Evolutionary conservation across 768 basidiomycete genomes (phyloP).

Genomic region (Tricholoma sp.): DNA sequence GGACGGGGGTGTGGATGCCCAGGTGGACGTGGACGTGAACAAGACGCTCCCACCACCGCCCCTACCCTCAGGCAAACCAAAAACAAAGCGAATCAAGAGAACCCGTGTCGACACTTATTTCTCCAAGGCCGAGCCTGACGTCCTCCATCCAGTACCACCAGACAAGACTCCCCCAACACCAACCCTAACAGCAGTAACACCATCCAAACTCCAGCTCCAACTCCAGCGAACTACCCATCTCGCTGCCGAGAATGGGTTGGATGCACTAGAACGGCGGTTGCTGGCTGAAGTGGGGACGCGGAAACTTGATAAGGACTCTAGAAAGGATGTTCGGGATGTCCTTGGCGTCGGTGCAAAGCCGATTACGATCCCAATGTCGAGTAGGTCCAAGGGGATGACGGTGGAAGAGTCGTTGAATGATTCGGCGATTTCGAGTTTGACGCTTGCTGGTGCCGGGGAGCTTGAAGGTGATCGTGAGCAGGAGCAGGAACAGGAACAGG

Average conservation of each 20-base stretch:
- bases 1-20: background rate
- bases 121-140: slow-evolving; percentile 1
- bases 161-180: slow-evolving; percentile 49
- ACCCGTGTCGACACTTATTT: slow-evolving; percentile 27
- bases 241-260: slow-evolving; percentile 50
- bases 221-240: too few species aligned
- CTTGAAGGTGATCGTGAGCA: slow-evolving; percentile 16
- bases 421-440: slow-evolving; percentile 53
- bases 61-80: slow-evolving; percentile 40
- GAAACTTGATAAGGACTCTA: slow-evolving; percentile 31
- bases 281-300: slow-evolving; percentile 72
- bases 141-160: slow-evolving; percentile 12
- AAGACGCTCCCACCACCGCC: slow-evolving; percentile 63
- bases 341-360: slow-evolving; percentile 19
- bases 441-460: slow-evolving; percentile 30
- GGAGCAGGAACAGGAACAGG: slow-evolving; percentile 10
- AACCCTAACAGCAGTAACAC: slow-evolving; percentile 39
- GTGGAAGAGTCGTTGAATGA: slow-evolving; percentile 39
- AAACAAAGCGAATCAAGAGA: slow-evolving; percentile 12
- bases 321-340: slow-evolving; percentile 29
- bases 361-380: slow-evolving; percentile 31
- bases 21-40: slow-evolving; percentile 24
- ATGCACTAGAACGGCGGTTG: slow-evolving; percentile 66
- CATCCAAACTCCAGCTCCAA: slow-evolving; percentile 21
- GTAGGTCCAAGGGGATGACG: slow-evolving; percentile 8